Evolutionary conservation across 768 basidiomycete genomes (phyloP).

Genomic region (Coprinellus micaceus): DNA sequence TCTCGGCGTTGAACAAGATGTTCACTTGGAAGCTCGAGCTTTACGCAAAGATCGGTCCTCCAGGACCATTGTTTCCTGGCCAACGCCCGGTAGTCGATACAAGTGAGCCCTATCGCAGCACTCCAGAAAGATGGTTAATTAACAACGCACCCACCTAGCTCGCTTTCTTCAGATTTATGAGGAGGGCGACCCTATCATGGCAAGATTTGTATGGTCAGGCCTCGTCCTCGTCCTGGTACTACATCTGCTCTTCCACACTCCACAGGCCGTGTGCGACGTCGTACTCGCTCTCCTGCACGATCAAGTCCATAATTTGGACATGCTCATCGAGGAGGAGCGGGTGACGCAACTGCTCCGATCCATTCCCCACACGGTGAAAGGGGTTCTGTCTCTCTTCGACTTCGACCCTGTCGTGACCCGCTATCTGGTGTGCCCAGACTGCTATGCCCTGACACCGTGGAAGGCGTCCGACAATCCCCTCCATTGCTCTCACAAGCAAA

Average conservation of each 20-base stretch:
- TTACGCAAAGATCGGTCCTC: not conserved
- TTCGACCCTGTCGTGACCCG: not conserved
- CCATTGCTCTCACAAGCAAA: not conserved
- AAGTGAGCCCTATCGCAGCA: not conserved
- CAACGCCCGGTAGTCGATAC: not conserved
- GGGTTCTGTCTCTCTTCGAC: not conserved
- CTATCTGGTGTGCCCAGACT: not conserved
- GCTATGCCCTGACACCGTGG: not conserved
- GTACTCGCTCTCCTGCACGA: not conserved
- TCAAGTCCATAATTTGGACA: not conserved
- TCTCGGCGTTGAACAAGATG: not conserved
- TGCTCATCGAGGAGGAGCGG: not conserved
- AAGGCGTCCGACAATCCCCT: not conserved
- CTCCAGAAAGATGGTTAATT: not conserved
- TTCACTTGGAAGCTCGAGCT: not conserved
- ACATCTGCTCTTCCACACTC: not conserved
- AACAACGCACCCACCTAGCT: not conserved
- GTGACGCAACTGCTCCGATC: not conserved
- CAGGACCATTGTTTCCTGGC: not conserved
- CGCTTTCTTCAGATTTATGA: not conserved
- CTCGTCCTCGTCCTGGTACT: not conserved
- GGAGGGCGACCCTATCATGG: not conserved
- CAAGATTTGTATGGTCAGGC: not conserved
- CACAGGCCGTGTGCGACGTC: not conserved
- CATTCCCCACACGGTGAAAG: not conserved